A percentile compares a stretch with the other conserved stretches of the same genome.
phyloP scores from a whole-genome alignment of 2,329 filamentous ascomycete genomes.

The Colletotrichum sp. region DNA sequence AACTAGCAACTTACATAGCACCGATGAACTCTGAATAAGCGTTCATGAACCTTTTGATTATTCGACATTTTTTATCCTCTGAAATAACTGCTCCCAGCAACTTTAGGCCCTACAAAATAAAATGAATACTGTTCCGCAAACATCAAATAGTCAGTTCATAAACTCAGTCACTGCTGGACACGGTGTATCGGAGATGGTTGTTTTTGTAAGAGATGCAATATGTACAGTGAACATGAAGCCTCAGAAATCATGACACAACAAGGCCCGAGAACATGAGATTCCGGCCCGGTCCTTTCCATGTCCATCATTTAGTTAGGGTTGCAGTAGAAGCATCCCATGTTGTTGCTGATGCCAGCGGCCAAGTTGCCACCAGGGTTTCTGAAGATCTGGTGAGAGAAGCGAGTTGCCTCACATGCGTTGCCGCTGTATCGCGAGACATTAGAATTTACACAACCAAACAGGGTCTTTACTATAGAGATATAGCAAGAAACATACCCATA shows the following conservation, averaged over 20 bases:
- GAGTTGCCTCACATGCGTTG: neutral
- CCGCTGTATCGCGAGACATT: neutral
- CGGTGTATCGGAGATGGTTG: neutral
- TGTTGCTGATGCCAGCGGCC: neutral
- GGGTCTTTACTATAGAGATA: neutral
- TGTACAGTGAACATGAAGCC: neutral
- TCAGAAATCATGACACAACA: neutral
- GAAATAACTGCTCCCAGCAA: neutral
- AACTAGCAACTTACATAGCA: neutral
- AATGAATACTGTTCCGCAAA: neutral
- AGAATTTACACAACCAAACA: rapidly evolving
- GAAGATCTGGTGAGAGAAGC: neutral
- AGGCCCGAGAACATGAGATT: neutral
- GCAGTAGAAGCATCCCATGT: conserved; percentile 1
- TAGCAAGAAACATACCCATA: neutral
- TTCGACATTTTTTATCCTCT: neutral
- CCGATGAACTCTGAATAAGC: neutral
- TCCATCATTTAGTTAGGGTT: neutral
- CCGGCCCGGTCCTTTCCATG: neutral
- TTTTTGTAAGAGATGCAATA: neutral
- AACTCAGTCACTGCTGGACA: neutral
- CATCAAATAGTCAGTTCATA: neutral
- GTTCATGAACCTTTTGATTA: neutral
- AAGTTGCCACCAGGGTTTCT: neutral
- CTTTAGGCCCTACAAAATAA: neutral